A percentile compares a stretch with the other conserved stretches of the same genome.
Evolutionary conservation across 2,329 filamentous ascomycete species (phyloP).

Genomic region (Pseudogymnoascus sp.): DNA sequence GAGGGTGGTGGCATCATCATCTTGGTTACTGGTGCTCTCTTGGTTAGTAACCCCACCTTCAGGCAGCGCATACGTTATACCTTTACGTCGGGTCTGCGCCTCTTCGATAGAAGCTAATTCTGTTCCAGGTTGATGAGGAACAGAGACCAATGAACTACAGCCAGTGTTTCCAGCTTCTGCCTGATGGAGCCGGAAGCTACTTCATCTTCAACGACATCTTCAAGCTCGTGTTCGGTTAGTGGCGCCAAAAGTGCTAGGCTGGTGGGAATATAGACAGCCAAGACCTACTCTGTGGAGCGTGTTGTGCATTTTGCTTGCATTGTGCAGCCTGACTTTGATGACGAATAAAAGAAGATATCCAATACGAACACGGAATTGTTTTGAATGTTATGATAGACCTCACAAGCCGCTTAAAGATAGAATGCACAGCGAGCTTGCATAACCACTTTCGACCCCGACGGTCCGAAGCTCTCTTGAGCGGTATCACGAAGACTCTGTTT

Average conservation of each 20-base stretch:
- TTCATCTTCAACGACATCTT: conserved; percentile 94
- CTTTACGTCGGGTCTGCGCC: conserved; percentile 9
- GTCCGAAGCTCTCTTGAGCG: neutral
- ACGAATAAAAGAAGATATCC: conserved; percentile 6
- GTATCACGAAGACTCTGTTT: neutral
- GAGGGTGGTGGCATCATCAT: conserved; percentile 65
- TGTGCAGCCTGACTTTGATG: neutral
- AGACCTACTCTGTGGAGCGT: neutral
- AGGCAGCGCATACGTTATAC: neutral
- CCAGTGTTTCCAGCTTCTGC: conserved; percentile 78
- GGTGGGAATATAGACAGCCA: neutral
- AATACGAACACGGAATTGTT: neutral
- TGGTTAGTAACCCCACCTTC: conserved; percentile 48
- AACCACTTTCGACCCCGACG: neutral
- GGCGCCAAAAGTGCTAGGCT: neutral
- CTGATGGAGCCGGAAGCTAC: conserved; percentile 59
- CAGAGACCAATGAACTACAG: conserved; percentile 83
- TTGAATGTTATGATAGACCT: neutral
- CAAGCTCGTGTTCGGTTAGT: conserved; percentile 66
- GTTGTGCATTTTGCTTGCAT: neutral
- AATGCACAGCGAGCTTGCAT: neutral
- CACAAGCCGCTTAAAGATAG: neutral
- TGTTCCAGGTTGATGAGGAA: conserved; percentile 71
- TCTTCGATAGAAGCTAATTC: conserved; percentile 13
- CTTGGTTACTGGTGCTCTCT: conserved; percentile 75